Percentiles rank a stretch among this genome's conserved stretches.
Conservation (phyloP, 192 early-diverging fungal species). For the Entophlyctis luteolus region DNA sequence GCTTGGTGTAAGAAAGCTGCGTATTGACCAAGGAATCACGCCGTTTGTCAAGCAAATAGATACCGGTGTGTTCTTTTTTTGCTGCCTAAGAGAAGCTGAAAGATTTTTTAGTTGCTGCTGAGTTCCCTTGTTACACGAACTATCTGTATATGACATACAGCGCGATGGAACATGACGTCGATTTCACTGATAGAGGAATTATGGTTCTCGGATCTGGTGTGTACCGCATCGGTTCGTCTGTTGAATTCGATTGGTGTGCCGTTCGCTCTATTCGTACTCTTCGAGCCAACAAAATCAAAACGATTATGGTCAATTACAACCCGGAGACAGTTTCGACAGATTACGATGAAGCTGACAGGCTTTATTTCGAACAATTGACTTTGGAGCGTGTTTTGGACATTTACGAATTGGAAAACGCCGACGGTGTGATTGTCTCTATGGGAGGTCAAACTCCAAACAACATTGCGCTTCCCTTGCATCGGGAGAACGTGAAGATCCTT, state of each 20-base stretch:
- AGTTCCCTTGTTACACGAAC: conserved; percentile 98
- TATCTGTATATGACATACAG: conserved; percentile 99
- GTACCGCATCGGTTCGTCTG: conserved; percentile 95
- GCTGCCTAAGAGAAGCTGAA: background rate
- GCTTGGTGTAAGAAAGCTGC: conserved; percentile 78
- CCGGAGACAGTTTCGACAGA: conserved; percentile 99
- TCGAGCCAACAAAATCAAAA: conserved; percentile 81
- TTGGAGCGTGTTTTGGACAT: conserved; percentile 95
- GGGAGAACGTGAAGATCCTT: conserved; percentile 88
- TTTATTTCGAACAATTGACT: conserved; percentile 96
- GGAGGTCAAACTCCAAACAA: conserved; percentile 98
- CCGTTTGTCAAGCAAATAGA: conserved; percentile 99
- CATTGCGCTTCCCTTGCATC: conserved; percentile 86
- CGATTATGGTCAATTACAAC: conserved; percentile 99
- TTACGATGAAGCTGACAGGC: conserved; percentile 95
- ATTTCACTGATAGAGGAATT: conserved; percentile 87
- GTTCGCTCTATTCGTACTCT: conserved; percentile 93
- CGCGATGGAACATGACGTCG: conserved; percentile 85
- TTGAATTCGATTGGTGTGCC: conserved; percentile 99
- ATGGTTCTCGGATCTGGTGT: conserved; percentile 98
- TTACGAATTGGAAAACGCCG: conserved; percentile 83
- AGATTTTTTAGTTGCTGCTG: conserved; percentile 74
- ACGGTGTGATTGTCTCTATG: conserved; percentile 89
- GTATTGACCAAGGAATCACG: conserved; percentile 73
- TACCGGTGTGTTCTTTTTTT: conserved; percentile 55